These are phyloP conservation scores for Tolypocladium ophioglossoides DNA, from an alignment of 2,329 filamentous ascomycete species.

Conservation along the genomic window DNA sequence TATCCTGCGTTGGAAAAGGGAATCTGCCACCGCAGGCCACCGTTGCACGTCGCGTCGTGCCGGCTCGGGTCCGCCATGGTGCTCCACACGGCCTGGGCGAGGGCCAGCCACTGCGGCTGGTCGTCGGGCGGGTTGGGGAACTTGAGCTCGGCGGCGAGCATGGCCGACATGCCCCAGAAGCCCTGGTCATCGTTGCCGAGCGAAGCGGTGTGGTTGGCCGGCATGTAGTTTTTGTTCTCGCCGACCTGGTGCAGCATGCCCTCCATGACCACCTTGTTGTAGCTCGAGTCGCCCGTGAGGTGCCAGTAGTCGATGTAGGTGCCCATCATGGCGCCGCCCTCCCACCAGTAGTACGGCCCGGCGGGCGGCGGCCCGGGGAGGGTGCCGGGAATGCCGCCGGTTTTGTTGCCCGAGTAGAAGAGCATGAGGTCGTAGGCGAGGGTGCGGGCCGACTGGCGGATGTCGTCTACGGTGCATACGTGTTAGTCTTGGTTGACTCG, in stretches of 20 bases:
- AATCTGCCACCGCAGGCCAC: constrained; percentile 71
- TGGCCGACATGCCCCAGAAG: constrained; percentile 59
- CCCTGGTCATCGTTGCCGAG: constrained; percentile 62
- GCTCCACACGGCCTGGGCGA: constrained; percentile 62
- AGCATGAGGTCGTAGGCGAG: constrained; percentile 40
- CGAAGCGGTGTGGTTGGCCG: constrained; percentile 44
- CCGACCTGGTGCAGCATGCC: constrained; percentile 50
- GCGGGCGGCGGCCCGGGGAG: constrained; percentile 41
- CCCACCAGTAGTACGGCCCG: constrained; percentile 62
- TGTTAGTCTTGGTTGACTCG: background rate
- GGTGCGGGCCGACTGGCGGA: constrained; percentile 32
- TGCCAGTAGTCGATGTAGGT: constrained; percentile 62
- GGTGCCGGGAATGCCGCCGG: constrained; percentile 44
- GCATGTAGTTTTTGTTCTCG: constrained; percentile 47
- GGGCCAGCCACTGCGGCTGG: constrained; percentile 49
- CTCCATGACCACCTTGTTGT: constrained; percentile 47
- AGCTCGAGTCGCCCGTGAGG: constrained; percentile 52
- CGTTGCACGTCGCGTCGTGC: constrained; percentile 53
- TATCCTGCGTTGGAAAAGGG: constrained; percentile 65
- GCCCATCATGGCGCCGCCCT: constrained; percentile 58
- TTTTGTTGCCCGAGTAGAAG: constrained; percentile 39
- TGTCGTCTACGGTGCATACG: constrained; percentile 25
- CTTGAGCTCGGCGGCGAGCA: constrained; percentile 55
- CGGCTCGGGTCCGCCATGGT: constrained; percentile 49
- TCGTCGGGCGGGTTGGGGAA: constrained; percentile 47